phyloP scores from a whole-genome alignment of 352 stramenopile genomes.

The Globisporangium abappressorium region DNA sequence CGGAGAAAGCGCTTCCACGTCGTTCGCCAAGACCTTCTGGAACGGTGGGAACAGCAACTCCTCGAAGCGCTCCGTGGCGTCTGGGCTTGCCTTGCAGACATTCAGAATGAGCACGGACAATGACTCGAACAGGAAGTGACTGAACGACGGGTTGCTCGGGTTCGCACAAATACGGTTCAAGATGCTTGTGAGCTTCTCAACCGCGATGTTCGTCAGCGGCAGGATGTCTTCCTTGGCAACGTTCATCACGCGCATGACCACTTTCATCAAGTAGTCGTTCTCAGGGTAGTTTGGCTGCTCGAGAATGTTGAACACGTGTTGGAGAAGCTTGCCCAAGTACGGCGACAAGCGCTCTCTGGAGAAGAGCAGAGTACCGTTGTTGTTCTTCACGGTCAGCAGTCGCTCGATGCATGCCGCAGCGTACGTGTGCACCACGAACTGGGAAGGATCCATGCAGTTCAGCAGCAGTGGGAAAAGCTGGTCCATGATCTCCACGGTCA shows the following conservation, averaged over 20 bases:
- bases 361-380: constrained; percentile 56
- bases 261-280: constrained; percentile 99
- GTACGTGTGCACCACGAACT: constrained; percentile 98
- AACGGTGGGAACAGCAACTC: constrained; percentile 96
- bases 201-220: constrained; percentile 90
- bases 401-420: constrained; percentile 95
- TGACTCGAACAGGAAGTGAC: constrained; percentile 99
- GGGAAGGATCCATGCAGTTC: constrained; percentile 76
- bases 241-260: constrained; percentile 95
- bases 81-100: constrained; percentile 86
- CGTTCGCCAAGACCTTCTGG: constrained; percentile 95
- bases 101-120: constrained; percentile 95
- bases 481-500: constrained; percentile 90
- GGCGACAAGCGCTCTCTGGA: constrained; percentile 86
- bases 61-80: constrained; percentile 90
- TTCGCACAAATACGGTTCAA: constrained; percentile 96
- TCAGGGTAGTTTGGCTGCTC: constrained; percentile 92
- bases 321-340: constrained; percentile 92
- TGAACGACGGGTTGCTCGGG: constrained; percentile 98
- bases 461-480: constrained; percentile 92
- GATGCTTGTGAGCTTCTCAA: constrained; percentile 93
- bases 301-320: constrained; percentile 95
- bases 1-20: constrained; percentile 92
- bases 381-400: constrained; percentile 94
- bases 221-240: constrained; percentile 93